Percentiles rank a stretch among this genome's conserved stretches.
These are phyloP conservation scores for Spergularia azorica DNA, from an alignment of 179 eudicot genomes.

Conservation along the genomic window DNA sequence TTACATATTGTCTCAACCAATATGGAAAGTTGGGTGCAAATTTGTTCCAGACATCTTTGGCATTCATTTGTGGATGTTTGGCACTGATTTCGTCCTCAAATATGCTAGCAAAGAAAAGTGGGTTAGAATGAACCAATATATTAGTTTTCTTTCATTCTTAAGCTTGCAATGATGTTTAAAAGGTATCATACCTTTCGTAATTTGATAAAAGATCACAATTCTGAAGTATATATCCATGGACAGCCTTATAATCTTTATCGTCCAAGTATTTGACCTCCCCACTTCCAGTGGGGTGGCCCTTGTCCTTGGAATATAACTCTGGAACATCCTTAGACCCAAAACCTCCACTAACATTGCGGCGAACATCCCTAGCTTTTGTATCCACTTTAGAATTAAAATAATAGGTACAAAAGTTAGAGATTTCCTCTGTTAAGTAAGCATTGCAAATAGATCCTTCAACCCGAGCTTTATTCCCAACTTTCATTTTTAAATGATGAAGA, in stretches of 20 bases:
- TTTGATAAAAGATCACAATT: slow-evolving; percentile 2
- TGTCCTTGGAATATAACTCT: not conserved
- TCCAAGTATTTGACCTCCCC: not conserved
- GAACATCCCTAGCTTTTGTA: not conserved
- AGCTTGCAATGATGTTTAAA: not conserved
- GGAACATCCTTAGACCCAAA: not conserved
- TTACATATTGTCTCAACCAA: slow-evolving; percentile 7
- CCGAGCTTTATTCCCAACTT: slow-evolving; percentile 1
- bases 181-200: slow-evolving; percentile 12
- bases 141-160: no score
- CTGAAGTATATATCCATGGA: not conserved
- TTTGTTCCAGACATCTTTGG: not conserved
- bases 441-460: slow-evolving; percentile 18
- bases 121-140: not conserved
- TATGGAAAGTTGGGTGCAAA: not conserved
- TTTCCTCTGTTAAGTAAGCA: slow-evolving; percentile 18
- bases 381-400: slow-evolving; percentile 2
- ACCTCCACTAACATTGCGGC: not conserved
- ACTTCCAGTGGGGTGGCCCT: not conserved
- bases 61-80: not conserved
- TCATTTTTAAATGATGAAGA: slow-evolving; percentile 2
- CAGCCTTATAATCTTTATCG: not conserved
- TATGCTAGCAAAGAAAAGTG: not conserved
- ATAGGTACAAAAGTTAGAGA: slow-evolving; percentile 13
- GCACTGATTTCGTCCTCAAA: slow-evolving; percentile 8